Evolutionary conservation across 2,329 filamentous ascomycete genomes (phyloP).

Genomic region (Ophiosphaerella herpotricha): DNA sequence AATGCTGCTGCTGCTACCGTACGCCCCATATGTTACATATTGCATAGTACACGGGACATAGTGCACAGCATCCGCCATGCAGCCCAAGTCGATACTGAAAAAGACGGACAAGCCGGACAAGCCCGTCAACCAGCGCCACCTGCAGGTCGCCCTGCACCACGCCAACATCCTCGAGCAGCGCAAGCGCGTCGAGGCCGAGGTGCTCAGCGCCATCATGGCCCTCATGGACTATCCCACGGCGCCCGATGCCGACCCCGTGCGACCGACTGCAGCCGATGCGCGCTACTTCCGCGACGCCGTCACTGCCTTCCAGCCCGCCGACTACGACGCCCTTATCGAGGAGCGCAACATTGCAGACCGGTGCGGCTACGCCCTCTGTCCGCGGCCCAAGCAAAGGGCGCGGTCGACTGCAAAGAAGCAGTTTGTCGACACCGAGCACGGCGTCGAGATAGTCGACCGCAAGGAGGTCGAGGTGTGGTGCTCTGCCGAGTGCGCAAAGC

Average conservation of each 20-base stretch:
- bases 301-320: slow-evolving; percentile 76
- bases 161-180: slow-evolving; percentile 81
- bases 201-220: slow-evolving; percentile 72
- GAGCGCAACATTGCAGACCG: slow-evolving; percentile 83
- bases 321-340: slow-evolving; percentile 86
- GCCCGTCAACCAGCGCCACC: slow-evolving; percentile 48
- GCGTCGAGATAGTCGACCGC: slow-evolving; percentile 68
- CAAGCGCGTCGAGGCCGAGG: slow-evolving; percentile 75
- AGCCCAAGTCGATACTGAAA: slow-evolving; percentile 54
- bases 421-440: slow-evolving; percentile 65
- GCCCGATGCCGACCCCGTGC: slow-evolving; percentile 56
- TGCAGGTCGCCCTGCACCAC: slow-evolving; percentile 78
- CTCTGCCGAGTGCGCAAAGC: slow-evolving; percentile 74
- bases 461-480: slow-evolving; percentile 87
- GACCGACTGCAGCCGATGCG: slow-evolving; percentile 63
- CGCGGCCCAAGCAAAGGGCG: slow-evolving; percentile 62
- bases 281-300: slow-evolving; percentile 69
- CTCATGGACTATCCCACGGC: slow-evolving; percentile 68
- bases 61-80: slow-evolving; percentile 25
- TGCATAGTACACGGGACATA: not conserved
- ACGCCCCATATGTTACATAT: not conserved
- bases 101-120: slow-evolving; percentile 37
- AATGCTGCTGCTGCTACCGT: too few species aligned
- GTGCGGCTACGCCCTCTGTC: slow-evolving; percentile 86
- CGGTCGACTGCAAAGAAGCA: slow-evolving; percentile 60